These are phyloP conservation scores for Gossypium thurberi DNA, from an alignment of 345 rosid genomes.

Conservation along the genomic window DNA sequence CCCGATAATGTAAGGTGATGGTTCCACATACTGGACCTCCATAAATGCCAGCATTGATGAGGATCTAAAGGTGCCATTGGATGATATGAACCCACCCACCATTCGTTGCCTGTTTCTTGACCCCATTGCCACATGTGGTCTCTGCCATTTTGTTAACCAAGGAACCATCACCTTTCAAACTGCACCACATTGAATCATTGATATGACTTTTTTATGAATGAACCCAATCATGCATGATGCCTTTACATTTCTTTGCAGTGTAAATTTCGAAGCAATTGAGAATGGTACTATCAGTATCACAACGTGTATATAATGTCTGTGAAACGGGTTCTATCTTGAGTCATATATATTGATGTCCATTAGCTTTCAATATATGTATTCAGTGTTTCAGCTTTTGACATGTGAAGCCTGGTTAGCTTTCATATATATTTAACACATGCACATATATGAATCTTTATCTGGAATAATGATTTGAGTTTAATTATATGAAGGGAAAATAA, in stretches of 20 bases:
- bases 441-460: not conserved
- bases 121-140: slow-evolving; percentile 22
- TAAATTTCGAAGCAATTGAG: not conserved
- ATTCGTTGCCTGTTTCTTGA: not conserved
- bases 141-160: slow-evolving; percentile 15
- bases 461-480: no score
- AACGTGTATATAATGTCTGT: not conserved
- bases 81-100: slow-evolving; percentile 10
- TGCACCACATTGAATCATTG: not conserved
- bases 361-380: slow-evolving; percentile 1
- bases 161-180: not conserved
- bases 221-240: not conserved
- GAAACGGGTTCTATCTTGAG: not conserved
- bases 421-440: not conserved
- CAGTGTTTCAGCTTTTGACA: slow-evolving; percentile 1
- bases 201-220: not conserved
- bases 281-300: not conserved
- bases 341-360: not conserved
- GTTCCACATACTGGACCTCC: slow-evolving; percentile 11
- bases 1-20: not conserved
- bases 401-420: not conserved
- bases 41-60: slow-evolving; percentile 16
- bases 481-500: no score
- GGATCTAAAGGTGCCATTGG: slow-evolving; percentile 9
- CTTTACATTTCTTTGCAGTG: no score